Base-by-base conservation (phyloP, 352 stramenopile species). In the Globisporangium emineosum region DNA sequence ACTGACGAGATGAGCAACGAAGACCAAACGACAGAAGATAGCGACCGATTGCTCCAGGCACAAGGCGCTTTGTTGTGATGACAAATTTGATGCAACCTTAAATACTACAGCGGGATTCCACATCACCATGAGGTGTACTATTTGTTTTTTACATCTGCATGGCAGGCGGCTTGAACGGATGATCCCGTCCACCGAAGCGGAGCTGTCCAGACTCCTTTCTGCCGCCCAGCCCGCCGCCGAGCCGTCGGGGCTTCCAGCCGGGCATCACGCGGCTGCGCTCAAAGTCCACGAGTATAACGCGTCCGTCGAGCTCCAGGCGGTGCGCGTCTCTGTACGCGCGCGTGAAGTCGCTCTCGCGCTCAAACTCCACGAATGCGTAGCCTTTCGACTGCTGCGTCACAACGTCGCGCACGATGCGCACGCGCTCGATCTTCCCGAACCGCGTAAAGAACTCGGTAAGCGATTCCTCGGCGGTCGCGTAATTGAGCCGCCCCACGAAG, bases 311-410 rank as follows among this genome's bases (percentile, higher is more conserved):
- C 45, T 76, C 67, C 0, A 69, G 72, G 23, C 74, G 68, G 62
- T 94, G 78, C n/a, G 78, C 70, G 12, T 73, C 62, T 42, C 69
- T 65, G 56, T 92, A 93, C 8, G 86, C 86, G 32, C 62, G 64
- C 59, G 76, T 72, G 51, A 91, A 93, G 49, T 76, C 72, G 23
- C 67, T 67, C 61, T 89, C 81, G 40, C 71, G 56, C 35, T 67
- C 71, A 57, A 89, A 94, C 61, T 91, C 83, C 29, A 94, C 66
- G 65, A 94, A 94, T 30, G 86, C 83, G 71, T 94, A 93, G 50
- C 83, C 83, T 37, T 80, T 86, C 62, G 83, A 91, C 54, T 76
- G 75, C 58, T 81, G 60, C 21, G 83, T 90, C 37, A 69, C 76
- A 12, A 84, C 72, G 55, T 94, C 79, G 10, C 77, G 76, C 55